Percentiles rank a stretch among this genome's conserved stretches.
These are phyloP conservation scores for Capronia americana DNA, from an alignment of 2,329 filamentous ascomycete species.

Conservation along the genomic window DNA sequence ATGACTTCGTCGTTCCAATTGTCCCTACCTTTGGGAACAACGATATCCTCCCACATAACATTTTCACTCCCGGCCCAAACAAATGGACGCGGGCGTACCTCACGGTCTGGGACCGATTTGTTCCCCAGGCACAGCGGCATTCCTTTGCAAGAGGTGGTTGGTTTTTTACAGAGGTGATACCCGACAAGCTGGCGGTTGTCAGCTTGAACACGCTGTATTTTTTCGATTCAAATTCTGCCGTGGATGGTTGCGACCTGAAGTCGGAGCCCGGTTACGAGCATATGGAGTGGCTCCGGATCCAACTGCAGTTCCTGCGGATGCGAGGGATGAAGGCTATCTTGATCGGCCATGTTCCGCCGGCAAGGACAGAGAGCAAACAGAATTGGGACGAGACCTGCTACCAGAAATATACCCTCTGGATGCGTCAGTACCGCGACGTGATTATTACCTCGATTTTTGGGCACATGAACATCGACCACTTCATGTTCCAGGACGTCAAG, in stretches of 20 bases:
- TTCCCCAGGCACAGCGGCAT: slow-evolving; percentile 90
- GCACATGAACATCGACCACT: slow-evolving; percentile 99
- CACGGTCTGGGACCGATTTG: slow-evolving; percentile 82
- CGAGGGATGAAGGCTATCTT: slow-evolving; percentile 93
- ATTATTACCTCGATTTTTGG: slow-evolving; percentile 80
- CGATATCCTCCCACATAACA: slow-evolving; percentile 96
- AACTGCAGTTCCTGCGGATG: slow-evolving; percentile 80
- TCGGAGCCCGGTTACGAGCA: slow-evolving; percentile 90
- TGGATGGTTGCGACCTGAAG: slow-evolving; percentile 82
- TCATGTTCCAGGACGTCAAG: slow-evolving; percentile 85
- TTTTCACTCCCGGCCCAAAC: slow-evolving; percentile 84
- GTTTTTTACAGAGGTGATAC: slow-evolving; percentile 93
- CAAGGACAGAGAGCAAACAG: slow-evolving; percentile 80
- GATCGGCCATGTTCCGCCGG: slow-evolving; percentile 92
- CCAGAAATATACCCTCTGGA: slow-evolving; percentile 95
- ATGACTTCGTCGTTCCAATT: slow-evolving; percentile 75
- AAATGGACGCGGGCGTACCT: slow-evolving; percentile 79
- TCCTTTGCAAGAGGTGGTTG: slow-evolving; percentile 91
- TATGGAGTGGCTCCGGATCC: slow-evolving; percentile 92
- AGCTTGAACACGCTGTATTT: slow-evolving; percentile 97
- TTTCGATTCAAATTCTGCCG: slow-evolving; percentile 89
- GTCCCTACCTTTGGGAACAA: slow-evolving; percentile 96
- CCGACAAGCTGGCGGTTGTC: slow-evolving; percentile 82
- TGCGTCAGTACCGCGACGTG: slow-evolving; percentile 88
- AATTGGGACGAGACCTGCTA: slow-evolving; percentile 97